Evolutionary conservation across 2,329 filamentous ascomycete species (phyloP).

Genomic region (Sphaerulina musiva): DNA sequence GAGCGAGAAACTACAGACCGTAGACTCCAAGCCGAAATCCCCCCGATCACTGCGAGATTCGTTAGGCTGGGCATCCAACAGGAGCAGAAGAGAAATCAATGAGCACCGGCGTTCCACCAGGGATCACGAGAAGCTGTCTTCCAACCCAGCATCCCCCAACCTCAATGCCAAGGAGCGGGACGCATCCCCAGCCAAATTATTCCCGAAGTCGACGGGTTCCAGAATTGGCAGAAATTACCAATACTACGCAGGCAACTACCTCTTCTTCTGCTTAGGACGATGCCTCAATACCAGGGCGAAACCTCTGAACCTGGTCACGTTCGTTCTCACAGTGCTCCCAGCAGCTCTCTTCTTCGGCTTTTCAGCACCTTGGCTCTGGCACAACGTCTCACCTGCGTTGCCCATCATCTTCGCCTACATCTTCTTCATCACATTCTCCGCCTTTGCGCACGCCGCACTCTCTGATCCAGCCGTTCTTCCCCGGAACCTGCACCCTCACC

Average conservation of each 20-base stretch:
- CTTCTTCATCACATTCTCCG: constrained; percentile 85
- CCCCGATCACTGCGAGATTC: constrained; percentile 27
- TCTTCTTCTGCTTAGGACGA: constrained; percentile 80
- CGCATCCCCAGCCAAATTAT: not conserved
- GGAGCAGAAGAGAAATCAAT: constrained; percentile 17
- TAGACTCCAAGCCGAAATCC: constrained; percentile 25
- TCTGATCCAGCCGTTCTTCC: constrained; percentile 92
- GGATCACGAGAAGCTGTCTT: constrained; percentile 62
- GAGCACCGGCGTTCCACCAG: constrained; percentile 15
- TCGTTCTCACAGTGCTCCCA: constrained; percentile 70
- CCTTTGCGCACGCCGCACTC: constrained; percentile 85
- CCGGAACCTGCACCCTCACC: constrained; percentile 83
- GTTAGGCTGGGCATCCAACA: constrained; percentile 23
- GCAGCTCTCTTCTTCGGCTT: constrained; percentile 76
- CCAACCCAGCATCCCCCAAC: constrained; percentile 64
- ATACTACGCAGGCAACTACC: constrained; percentile 88
- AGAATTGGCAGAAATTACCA: constrained; percentile 64
- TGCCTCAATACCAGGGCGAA: constrained; percentile 75
- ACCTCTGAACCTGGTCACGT: constrained; percentile 85
- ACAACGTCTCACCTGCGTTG: constrained; percentile 77
- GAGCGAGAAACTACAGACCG: constrained; percentile 8
- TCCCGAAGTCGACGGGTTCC: not conserved
- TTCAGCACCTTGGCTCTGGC: constrained; percentile 80
- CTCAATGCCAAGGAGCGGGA: constrained; percentile 17
- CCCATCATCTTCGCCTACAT: constrained; percentile 86